Conservation (phyloP, 441 rosid genomes). For the Corymbia calophylla region DNA sequence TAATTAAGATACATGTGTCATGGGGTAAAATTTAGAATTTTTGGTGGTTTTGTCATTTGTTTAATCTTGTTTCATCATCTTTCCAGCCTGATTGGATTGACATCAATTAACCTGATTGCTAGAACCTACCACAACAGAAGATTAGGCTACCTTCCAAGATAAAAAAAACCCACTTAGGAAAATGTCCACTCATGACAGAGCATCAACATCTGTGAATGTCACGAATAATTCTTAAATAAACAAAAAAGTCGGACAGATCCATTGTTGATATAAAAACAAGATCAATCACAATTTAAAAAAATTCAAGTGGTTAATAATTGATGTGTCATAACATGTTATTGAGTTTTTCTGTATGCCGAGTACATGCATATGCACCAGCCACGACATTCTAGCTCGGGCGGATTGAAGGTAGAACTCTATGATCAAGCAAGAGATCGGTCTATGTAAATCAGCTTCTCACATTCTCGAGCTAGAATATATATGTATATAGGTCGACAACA, state of each 20-base stretch:
- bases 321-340: background rate
- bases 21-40: too few species aligned
- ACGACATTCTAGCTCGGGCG: background rate
- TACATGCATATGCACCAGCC: accelerated
- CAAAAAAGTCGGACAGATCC: background rate
- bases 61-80: background rate
- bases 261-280: background rate
- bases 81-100: background rate
- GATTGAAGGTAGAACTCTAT: background rate
- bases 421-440: background rate
- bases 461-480: background rate
- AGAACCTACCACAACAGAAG: background rate
- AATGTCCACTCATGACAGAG: background rate
- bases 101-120: background rate
- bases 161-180: background rate
- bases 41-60: too few species aligned
- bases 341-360: background rate
- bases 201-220: background rate
- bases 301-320: background rate
- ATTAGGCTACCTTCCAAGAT: background rate
- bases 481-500: background rate
- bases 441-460: background rate
- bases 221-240: background rate
- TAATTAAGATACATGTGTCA: too few species aligned
- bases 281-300: background rate